These are phyloP conservation scores for Hibiscus syriacus DNA, from an alignment of 345 rosid genomes.

Conservation along the genomic window DNA sequence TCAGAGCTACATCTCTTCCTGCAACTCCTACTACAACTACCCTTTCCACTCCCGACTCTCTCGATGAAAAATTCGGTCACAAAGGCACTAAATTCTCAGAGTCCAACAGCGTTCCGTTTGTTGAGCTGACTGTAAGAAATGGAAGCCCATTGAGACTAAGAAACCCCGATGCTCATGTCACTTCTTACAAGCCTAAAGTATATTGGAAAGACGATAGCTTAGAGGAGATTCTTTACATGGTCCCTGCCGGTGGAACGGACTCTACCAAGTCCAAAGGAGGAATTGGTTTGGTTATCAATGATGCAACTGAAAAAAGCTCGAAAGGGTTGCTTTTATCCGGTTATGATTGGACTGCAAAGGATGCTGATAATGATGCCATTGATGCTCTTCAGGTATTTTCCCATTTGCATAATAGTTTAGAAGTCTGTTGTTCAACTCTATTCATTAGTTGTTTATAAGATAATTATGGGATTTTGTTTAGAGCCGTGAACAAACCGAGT, in stretches of 20 bases:
- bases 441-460: not conserved
- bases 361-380: conserved; percentile 72
- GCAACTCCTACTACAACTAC: conserved; percentile 14
- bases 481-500: not conserved
- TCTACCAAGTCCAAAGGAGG: conserved; percentile 46
- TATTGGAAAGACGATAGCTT: conserved; percentile 78
- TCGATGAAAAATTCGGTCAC: conserved; percentile 54
- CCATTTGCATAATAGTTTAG: not conserved
- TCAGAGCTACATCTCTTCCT: conserved; percentile 30
- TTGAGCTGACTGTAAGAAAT: conserved; percentile 69
- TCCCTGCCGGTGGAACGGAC: conserved; percentile 34
- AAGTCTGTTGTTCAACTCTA: not conserved
- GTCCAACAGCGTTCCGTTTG: conserved; percentile 37
- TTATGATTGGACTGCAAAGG: conserved; percentile 69
- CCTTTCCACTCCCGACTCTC: conserved; percentile 32
- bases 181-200: conserved; percentile 81
- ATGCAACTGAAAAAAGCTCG: conserved; percentile 38
- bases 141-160: conserved; percentile 63
- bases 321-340: conserved; percentile 38
- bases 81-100: conserved; percentile 76
- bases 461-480: not conserved
- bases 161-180: conserved; percentile 67
- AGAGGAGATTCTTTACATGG: conserved; percentile 67
- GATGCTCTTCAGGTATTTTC: conserved; percentile 76
- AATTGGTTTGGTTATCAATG: conserved; percentile 64